Base-by-base conservation (phyloP, 1,284 basidiomycete species). In the Papiliotrema nemorosa region DNA sequence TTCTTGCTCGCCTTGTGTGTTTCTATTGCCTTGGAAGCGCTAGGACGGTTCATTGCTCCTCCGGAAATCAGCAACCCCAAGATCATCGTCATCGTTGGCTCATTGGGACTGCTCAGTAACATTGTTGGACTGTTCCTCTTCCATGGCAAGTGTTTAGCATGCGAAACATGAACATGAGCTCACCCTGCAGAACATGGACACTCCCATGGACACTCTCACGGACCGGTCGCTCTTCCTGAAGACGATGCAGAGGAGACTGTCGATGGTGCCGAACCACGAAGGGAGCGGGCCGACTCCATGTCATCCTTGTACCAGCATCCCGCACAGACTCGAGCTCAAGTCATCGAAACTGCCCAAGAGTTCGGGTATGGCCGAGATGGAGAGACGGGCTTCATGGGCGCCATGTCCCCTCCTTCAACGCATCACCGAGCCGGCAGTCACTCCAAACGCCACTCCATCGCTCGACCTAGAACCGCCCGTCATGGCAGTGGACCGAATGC, bases 1-100 rank as follows among this genome's bases (percentile, higher is more conserved):
- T 97, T 97, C 78, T 82, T 98, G 3, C 78, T 91, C 43, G 94
- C 96, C 0, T 82, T 98, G 1, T 99, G 94, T 77, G 92, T 97
- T 75, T 90, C 91, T 16, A 97, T 99, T 66, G 87, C 83, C 47
- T 78, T 98, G 67, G 94, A 98, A 73, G 94, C 96, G 5, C 76
- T 98, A 41, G 84, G 90, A 58, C 83, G 96, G 31, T 89, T 97
- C 76, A 86, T 97, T 75, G 83, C 81, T 57, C 84, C 83, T 2
- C 86, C 88, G 58, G 93, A 97, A 70, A 88, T 99, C 33, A 84
- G 84, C 5, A 91, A 86, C 67, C 89, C 96, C 1, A 83, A 82
- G 60, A 78, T 98, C 5, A 83, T 99, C 29, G 88, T 97, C 3
- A 76, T 94, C 24, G 94, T 99, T 25, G 96, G 96, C 16, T 85